Conservation (phyloP, 2,329 filamentous ascomycete genomes). For the Arthrobotrys conoides region DNA sequence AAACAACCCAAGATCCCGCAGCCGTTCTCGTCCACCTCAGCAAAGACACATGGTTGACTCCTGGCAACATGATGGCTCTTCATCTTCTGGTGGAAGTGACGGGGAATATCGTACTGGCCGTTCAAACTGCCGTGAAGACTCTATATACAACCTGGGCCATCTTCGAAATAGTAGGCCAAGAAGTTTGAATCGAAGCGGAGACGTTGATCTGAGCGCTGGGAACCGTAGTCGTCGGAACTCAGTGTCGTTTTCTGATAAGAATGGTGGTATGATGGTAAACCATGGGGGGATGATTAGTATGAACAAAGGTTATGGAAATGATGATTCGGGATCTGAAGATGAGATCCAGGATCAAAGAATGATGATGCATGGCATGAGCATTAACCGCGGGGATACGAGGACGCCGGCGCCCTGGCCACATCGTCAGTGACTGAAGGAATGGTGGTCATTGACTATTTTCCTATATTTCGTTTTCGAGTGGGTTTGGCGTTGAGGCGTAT, state of each 20-base stretch:
- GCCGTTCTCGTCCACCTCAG: neutral
- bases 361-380: conserved; percentile 38
- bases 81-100: conserved; percentile 29
- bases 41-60: conserved; percentile 20
- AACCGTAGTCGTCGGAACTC: conserved; percentile 25
- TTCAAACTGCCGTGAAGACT: conserved; percentile 13
- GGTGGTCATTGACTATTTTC: conserved; percentile 10
- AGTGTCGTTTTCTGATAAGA: conserved; percentile 5
- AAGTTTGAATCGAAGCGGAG: conserved; percentile 5
- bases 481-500: conserved; percentile 43
- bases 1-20: neutral
- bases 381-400: conserved; percentile 20
- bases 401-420: conserved; percentile 29
- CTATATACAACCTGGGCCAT: conserved; percentile 17
- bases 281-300: conserved; percentile 11
- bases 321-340: conserved; percentile 35
- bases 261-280: conserved; percentile 11
- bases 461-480: conserved; percentile 13
- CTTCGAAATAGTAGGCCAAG: conserved; percentile 19
- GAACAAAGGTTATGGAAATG: conserved; percentile 34
- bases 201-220: conserved; percentile 29
- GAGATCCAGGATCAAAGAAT: conserved; percentile 28
- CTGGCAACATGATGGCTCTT: conserved; percentile 33
- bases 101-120: conserved; percentile 16
- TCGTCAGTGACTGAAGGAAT: conserved; percentile 10